Base-by-base conservation (phyloP, 441 rosid genomes). In the Erysimum cheiri region DNA sequence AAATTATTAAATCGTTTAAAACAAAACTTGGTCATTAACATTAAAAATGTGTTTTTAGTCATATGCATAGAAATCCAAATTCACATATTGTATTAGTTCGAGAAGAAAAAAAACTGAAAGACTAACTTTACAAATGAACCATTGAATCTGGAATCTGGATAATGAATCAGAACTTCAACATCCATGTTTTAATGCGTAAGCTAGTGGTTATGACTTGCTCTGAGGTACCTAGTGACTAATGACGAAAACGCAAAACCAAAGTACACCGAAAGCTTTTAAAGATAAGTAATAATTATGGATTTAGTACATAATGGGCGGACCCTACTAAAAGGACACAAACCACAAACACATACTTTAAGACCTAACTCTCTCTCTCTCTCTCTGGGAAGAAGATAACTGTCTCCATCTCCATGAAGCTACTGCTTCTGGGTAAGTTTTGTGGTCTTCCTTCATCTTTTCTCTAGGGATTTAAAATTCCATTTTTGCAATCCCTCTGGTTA, bases 401-500 rank as follows among this genome's bases (percentile, higher is more conserved):
- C 78, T 69, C 66, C 48, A 70, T 75, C 79, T 75, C 63, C 71
- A 64, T 70, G 71, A 75, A 70, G 71, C 57, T 64, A 11, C 29
- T 19, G 71, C 58, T 63, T 75, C 62, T 70, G 71, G 74, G 74
- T 63, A 69, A 57, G 74, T 63, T 68, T 48, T 69, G 61, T 62
- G 48, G 60, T 24, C 31, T 41, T 57, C 44, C 13, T 49, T 26
- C 48, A 29, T 69, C 41, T 60, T 59, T 39, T 64, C 64, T 44
- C 17, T 29, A 19, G 4, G 1, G 28, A 67, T 43, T 47, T 13
- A 29, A 17, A 29, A 47, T 49, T 60, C 64, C 37, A 6, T 66
- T 14, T 7, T 58, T 13, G 6, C 58, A 24, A 31, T 49, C 67
- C 40, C 12, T 70, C 57, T 32, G 40, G 10, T 69, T 53, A 31